phyloP scores from a whole-genome alignment of 129 eudicot species.

The Tanacetum coccineum region DNA sequence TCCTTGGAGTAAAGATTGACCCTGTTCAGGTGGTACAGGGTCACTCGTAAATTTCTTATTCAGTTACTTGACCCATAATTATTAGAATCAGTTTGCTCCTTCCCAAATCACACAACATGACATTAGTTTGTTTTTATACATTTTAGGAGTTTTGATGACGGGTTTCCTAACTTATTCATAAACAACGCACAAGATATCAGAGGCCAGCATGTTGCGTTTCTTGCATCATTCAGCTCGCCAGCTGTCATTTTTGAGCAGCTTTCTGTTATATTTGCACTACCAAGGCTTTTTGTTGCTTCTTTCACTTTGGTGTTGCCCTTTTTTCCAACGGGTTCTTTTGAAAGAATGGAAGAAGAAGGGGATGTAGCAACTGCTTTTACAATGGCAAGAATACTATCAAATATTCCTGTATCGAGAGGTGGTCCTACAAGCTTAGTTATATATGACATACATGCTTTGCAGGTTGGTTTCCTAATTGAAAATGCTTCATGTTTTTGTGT shows the following conservation, averaged over 20 bases:
- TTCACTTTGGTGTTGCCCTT: conserved; percentile 87
- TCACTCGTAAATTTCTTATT: too few species aligned
- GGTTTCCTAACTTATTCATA: conserved; percentile 94
- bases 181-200: conserved; percentile 91
- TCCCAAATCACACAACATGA: neutral
- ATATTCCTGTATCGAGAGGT: conserved; percentile 91
- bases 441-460: conserved; percentile 97
- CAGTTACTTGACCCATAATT: too few species aligned
- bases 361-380: conserved; percentile 99
- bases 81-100: too few species aligned
- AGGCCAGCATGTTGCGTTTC: conserved; percentile 92
- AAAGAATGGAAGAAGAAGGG: conserved; percentile 97
- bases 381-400: conserved; percentile 90
- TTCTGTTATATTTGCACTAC: conserved; percentile 90
- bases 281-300: conserved; percentile 87
- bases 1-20: too few species aligned
- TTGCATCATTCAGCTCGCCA: conserved; percentile 93
- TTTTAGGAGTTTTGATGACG: conserved; percentile 90
- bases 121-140: neutral
- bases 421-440: conserved; percentile 96
- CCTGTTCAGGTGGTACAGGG: too few species aligned
- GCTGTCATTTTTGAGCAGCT: conserved; percentile 90
- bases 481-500: neutral
- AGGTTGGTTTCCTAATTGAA: conserved; percentile 46
- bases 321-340: conserved; percentile 96